Base-by-base conservation (phyloP, 2,329 filamentous ascomycete species). In the Fusarium sp. region DNA sequence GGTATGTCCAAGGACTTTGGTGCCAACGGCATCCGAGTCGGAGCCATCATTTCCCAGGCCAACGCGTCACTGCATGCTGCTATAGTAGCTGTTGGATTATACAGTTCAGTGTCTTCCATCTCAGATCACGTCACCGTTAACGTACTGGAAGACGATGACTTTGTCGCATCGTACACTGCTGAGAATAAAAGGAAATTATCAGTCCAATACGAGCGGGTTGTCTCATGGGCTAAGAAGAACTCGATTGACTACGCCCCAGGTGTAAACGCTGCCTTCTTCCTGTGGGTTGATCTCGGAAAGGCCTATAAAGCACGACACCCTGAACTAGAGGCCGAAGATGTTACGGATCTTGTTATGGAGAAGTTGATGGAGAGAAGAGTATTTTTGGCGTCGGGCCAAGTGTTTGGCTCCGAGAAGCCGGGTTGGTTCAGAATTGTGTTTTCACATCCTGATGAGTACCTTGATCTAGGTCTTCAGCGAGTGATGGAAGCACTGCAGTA, bases 21-120 rank as follows among this genome's bases (percentile, higher is more conserved):
- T 24, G 83, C 85, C 20, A 88, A 87, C 42, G 88, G 88, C 1
- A 75, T 88, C 9, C 82, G 87, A 1, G 65, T 88, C 6, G 87
- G 86, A 1, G 79, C 77, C 18, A 75, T 87, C n/a, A 78, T 87
- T 22, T 84, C 83, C 7, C 85, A 85, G 55, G 72, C 78, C 33
- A 87, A 85, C 58, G 50, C 69, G 4, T 68, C 74, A 0, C 68
- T 87, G 1, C 78, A 81, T 43, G 61, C 66, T 2, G 81, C 83
- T 0, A 53, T 86, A 5, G 67, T 78, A 0, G 68, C 74, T 22
- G 77, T 76, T 7, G 75, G 77, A 13, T 68, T 85, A 7, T 85
- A 85, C 66, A 79, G 80, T 28, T 86, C 81, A 38, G 72, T 80
- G 0, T 85, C 84, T 1, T 82, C 81, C 0, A 69, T 85, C 4